Percentiles rank a stretch among this genome's conserved stretches.
These are phyloP conservation scores for Candida easanensis DNA, from an alignment of 805 yeast species.

Conservation along the genomic window DNA sequence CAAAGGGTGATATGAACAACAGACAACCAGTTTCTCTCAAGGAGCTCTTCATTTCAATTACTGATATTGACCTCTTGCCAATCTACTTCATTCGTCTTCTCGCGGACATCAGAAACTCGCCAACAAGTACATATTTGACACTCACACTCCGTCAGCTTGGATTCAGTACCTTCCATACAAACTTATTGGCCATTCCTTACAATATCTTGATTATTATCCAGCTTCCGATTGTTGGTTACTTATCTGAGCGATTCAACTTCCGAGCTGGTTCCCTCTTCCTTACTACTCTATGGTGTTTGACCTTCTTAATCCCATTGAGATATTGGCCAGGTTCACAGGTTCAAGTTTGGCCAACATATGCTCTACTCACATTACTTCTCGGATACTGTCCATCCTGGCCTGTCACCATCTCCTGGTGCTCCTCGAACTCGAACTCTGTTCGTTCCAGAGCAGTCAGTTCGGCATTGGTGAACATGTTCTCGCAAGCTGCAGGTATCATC, in stretches of 20 bases:
- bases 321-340: slow-evolving; percentile 41
- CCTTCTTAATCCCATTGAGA: slow-evolving; percentile 32
- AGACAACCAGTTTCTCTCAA: slow-evolving; percentile 47
- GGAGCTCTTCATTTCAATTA: slow-evolving; percentile 38
- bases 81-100: slow-evolving; percentile 47
- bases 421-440: slow-evolving; percentile 60
- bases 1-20: slow-evolving; percentile 63
- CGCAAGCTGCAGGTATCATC: slow-evolving; percentile 55
- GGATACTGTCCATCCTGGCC: slow-evolving; percentile 53
- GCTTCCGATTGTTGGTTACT: slow-evolving; percentile 35
- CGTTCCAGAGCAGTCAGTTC: slow-evolving; percentile 64
- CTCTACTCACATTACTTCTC: slow-evolving; percentile 33
- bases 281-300: slow-evolving; percentile 36
- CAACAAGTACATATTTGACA: slow-evolving; percentile 44
- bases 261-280: slow-evolving; percentile 31
- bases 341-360: slow-evolving; percentile 42
- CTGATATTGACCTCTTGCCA: slow-evolving; percentile 57
- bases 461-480: slow-evolving; percentile 61
- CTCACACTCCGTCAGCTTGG: slow-evolving; percentile 48
- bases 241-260: slow-evolving; percentile 34
- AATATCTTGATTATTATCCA: slow-evolving; percentile 36
- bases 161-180: slow-evolving; percentile 49
- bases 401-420: slow-evolving; percentile 56
- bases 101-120: slow-evolving; percentile 35
- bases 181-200: slow-evolving; percentile 47